A percentile compares a stretch with the other conserved stretches of the same genome.
These are phyloP conservation scores for Plasmodium gonderi DNA, from an alignment of 169 alveolate species.

Conservation along the genomic window DNA sequence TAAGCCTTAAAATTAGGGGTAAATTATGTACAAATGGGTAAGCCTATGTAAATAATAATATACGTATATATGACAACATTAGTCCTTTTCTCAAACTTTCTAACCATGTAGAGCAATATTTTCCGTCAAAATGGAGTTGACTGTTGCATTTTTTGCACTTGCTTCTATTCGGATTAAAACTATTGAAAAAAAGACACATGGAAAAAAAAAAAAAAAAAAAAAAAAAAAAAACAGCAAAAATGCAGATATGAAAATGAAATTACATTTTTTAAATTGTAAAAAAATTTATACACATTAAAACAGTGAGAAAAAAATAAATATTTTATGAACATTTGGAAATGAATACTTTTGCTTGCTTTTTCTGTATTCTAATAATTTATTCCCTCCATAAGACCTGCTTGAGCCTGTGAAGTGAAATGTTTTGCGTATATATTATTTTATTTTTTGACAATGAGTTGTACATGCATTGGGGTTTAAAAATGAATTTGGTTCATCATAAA, in stretches of 20 bases:
- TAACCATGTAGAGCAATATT: slow-evolving; percentile 84
- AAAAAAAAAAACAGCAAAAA: background rate
- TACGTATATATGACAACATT: background rate
- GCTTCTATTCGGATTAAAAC: slow-evolving; percentile 79
- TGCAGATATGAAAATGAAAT: background rate
- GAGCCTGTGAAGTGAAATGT: slow-evolving; percentile 72
- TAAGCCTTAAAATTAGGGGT: background rate
- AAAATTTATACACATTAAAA: background rate
- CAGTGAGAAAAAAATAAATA: slow-evolving; percentile 1
- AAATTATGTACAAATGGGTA: background rate
- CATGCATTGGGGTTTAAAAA: background rate
- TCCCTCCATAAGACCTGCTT: slow-evolving; percentile 79
- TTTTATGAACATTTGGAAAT: background rate
- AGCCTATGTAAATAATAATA: background rate
- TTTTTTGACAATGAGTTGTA: background rate
- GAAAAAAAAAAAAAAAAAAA: background rate
- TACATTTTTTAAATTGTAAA: background rate
- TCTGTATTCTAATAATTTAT: slow-evolving; percentile 80
- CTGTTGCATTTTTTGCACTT: slow-evolving; percentile 85
- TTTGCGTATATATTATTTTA: background rate
- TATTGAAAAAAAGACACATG: slow-evolving; percentile 2
- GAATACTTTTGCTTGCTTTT: slow-evolving; percentile 78
- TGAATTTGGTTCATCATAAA: background rate
- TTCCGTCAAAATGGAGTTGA: slow-evolving; percentile 83
- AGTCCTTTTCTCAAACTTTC: background rate